Evolutionary conservation across 1,139 yeast genomes (phyloP).

Genomic region (Magnusiomyces suaveolens): DNA sequence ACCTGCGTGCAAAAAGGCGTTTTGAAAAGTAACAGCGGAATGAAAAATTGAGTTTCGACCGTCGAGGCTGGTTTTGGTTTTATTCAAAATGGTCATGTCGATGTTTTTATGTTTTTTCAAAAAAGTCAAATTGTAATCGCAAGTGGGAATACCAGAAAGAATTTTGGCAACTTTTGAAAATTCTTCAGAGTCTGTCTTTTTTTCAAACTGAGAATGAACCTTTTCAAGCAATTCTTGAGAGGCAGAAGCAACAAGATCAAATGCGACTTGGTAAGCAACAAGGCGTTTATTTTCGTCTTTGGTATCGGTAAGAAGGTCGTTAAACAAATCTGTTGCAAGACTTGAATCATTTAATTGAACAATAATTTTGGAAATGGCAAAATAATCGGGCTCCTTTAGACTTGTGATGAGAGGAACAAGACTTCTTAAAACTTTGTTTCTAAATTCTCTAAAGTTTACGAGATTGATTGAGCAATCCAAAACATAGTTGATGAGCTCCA

Average conservation of each 20-base stretch:
- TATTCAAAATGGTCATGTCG: slow-evolving; percentile 71
- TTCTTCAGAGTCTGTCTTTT: slow-evolving; percentile 29
- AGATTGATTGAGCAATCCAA: slow-evolving; percentile 63
- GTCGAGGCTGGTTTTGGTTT: slow-evolving; percentile 72
- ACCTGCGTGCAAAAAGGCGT: slow-evolving; percentile 93
- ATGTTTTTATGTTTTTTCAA: slow-evolving; percentile 79
- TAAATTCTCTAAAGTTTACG: slow-evolving; percentile 55
- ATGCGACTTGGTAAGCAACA: slow-evolving; percentile 87
- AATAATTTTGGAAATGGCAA: slow-evolving; percentile 71
- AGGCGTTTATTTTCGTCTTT: slow-evolving; percentile 34
- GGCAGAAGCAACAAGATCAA: slow-evolving; percentile 85
- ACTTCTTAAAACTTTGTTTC: slow-evolving; percentile 51
- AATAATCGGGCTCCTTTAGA: slow-evolving; percentile 61
- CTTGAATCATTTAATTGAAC: slow-evolving; percentile 74
- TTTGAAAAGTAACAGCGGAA: slow-evolving; percentile 89
- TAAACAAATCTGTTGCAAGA: slow-evolving; percentile 61
- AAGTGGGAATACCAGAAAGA: slow-evolving; percentile 86
- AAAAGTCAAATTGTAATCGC: slow-evolving; percentile 87
- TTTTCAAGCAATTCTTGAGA: slow-evolving; percentile 80
- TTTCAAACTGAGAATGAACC: slow-evolving; percentile 40
- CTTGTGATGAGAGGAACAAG: slow-evolving; percentile 53
- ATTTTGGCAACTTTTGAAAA: slow-evolving; percentile 50
- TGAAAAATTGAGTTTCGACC: slow-evolving; percentile 92
- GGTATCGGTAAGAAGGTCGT: slow-evolving; percentile 41
- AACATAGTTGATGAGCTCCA: slow-evolving; percentile 60